Conservation (phyloP, 1,284 basidiomycete genomes). For the Marasmius sp. region DNA sequence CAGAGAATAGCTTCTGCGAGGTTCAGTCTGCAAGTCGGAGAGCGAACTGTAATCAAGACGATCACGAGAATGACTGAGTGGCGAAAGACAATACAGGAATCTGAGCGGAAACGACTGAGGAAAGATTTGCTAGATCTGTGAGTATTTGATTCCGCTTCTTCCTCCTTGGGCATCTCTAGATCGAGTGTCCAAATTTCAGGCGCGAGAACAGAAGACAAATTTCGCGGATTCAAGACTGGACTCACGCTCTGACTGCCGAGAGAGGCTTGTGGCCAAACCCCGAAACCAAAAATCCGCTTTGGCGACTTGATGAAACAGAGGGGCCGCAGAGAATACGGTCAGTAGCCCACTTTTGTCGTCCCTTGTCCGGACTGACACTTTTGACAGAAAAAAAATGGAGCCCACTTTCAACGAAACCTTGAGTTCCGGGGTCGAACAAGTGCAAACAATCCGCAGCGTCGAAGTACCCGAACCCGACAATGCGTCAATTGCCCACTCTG, state of each 20-base stretch:
- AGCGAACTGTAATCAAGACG: constrained; percentile 60
- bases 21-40: constrained; percentile 61
- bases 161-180: background rate
- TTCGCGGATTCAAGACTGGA: constrained; percentile 59
- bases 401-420: constrained; percentile 51
- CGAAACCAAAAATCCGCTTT: constrained; percentile 44
- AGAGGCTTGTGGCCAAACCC: constrained; percentile 77
- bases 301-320: constrained; percentile 87
- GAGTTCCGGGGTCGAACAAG: constrained; percentile 51
- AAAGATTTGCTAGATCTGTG: constrained; percentile 76
- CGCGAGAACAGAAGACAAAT: constrained; percentile 71
- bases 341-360: constrained; percentile 12
- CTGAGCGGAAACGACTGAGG: constrained; percentile 68
- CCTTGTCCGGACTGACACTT: constrained; percentile 2
- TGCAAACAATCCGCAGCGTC: constrained; percentile 52
- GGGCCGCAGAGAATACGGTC: constrained; percentile 83
- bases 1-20: constrained; percentile 53
- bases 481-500: constrained; percentile 58
- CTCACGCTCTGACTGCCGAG: constrained; percentile 60
- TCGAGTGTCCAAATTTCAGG: constrained; percentile 35
- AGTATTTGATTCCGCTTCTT: background rate
- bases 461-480: constrained; percentile 59
- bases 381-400: constrained; percentile 70
- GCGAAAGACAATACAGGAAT: constrained; percentile 62
- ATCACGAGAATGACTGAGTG: constrained; percentile 65